Evolutionary conservation across 192 early-diverging fungal species (phyloP), one percentile per base, ranked within the genome.

Genomic region (Entophlyctis luteolus): DNA sequence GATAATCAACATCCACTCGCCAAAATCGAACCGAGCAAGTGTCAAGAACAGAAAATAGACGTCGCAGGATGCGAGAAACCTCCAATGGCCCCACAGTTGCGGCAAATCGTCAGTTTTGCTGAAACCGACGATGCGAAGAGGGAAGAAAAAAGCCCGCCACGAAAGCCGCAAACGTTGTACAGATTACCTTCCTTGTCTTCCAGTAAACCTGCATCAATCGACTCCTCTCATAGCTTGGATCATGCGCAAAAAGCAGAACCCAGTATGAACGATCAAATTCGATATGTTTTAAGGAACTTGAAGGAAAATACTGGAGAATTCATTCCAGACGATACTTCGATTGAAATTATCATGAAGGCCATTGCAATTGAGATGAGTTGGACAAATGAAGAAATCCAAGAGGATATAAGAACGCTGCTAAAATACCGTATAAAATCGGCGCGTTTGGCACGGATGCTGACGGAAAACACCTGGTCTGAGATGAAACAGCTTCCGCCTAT

Each of bases 401-500:
- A 16, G 18, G 60, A 63, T 37, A 18, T n/a, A n/a, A n/a, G n/a
- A n/a, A n/a, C n/a, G n/a, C n/a, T n/a, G n/a, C n/a, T n/a, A 12
- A 53, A 55, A 23, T 66, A 55, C 50, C 27, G 63, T 14, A 14
- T 66, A 25, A 52, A 47, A 39, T 54, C 12, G 8, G 63, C 33
- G 23, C 37, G 55, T 34, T 32, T 23, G 14, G 6, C 33, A 1
- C 33, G 63, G 37, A 16, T 22, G 3, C 8, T 66, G 18, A 25
- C 32, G 8, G 14, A 5, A 14, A n/a, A 25, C 27, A 52, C 39
- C 14, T 66, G 63, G 63, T 3, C 4, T 8, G 63, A 66, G n/a
- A 54, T 66, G 50, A 66, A 31, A 37, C 35, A 55, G 14, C 20
- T 66, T 8, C n/a, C 35, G 22, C 63, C 63, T 8, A 39, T 54